Evolutionary conservation across 2,329 filamentous ascomycete species (phyloP).

Genomic region (Cercospora janseana): DNA sequence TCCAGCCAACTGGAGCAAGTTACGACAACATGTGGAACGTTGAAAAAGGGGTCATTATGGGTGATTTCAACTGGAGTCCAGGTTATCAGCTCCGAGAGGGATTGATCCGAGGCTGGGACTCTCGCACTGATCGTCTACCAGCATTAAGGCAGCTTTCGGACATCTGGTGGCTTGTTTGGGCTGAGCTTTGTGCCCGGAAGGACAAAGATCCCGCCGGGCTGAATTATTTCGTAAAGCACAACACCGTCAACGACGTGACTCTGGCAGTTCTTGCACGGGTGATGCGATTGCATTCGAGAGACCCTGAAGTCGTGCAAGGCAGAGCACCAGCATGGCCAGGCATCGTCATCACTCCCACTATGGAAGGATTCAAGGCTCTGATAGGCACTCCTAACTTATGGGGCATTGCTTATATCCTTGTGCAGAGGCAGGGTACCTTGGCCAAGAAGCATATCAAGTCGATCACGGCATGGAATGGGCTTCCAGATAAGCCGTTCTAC

Average conservation of each 20-base stretch:
- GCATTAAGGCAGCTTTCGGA: slow-evolving; percentile 21
- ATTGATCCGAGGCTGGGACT: slow-evolving; percentile 1
- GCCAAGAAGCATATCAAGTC: slow-evolving; percentile 18
- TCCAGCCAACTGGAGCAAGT: slow-evolving; percentile 2
- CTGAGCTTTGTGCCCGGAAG: slow-evolving; percentile 8
- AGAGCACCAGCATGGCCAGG: slow-evolving; percentile 17
- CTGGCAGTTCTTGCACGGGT: slow-evolving; percentile 15
- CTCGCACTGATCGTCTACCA: neutral
- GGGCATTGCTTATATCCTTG: slow-evolving; percentile 18
- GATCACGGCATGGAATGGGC: slow-evolving; percentile 16
- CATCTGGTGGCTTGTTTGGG: slow-evolving; percentile 20
- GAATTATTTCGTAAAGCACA: slow-evolving; percentile 14
- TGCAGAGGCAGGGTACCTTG: slow-evolving; percentile 14
- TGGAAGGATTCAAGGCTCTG: slow-evolving; percentile 15
- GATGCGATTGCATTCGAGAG: slow-evolving; percentile 3
- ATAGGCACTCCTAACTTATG: slow-evolving; percentile 17
- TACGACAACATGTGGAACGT: slow-evolving; percentile 10
- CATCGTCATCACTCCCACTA: slow-evolving; percentile 6
- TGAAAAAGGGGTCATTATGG: slow-evolving; percentile 11
- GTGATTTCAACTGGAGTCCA: slow-evolving; percentile 9
- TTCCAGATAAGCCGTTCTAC: slow-evolving; percentile 2
- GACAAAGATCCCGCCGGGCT: neutral
- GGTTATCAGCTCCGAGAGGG: neutral
- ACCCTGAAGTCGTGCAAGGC: too few species aligned
- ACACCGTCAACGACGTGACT: slow-evolving; percentile 16